phyloP scores from a whole-genome alignment of 306 rosid genomes.

The Erythrophleum fordii region DNA sequence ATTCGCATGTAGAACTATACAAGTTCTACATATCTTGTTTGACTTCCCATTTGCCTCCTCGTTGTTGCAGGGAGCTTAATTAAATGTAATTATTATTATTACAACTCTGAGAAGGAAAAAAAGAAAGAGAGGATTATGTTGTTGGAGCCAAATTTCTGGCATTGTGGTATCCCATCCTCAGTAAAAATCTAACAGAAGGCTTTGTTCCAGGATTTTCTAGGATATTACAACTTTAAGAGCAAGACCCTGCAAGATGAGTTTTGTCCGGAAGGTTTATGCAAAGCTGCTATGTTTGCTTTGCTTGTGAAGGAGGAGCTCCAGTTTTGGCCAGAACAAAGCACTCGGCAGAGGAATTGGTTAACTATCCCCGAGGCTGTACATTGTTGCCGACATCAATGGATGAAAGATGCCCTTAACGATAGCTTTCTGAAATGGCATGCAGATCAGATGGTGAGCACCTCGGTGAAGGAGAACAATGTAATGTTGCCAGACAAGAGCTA shows the following conservation, averaged over 20 bases:
- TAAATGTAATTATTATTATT: not conserved
- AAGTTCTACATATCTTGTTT: not conserved
- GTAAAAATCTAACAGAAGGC: not conserved
- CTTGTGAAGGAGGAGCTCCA: conserved; percentile 56
- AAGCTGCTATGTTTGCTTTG: conserved; percentile 51
- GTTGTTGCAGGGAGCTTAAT: not conserved
- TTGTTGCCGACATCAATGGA: conserved; percentile 50
- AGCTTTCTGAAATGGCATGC: conserved; percentile 46
- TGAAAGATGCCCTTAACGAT: conserved; percentile 44
- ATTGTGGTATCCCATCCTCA: not conserved
- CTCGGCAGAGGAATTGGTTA: conserved; percentile 51
- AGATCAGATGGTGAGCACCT: conserved; percentile 17
- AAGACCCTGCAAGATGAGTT: conserved; percentile 52
- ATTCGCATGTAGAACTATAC: not conserved
- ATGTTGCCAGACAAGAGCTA: not conserved
- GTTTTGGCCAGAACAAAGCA: conserved; percentile 56
- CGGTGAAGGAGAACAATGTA: conserved; percentile 13
- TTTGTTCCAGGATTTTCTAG: conserved; percentile 44
- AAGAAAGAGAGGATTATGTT: not conserved
- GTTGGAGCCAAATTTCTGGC: not conserved
- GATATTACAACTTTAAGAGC: conserved; percentile 47
- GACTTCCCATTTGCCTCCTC: not conserved
- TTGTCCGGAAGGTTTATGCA: conserved; percentile 50
- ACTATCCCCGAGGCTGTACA: conserved; percentile 42
- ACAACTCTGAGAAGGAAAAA: not conserved